Base-by-base conservation (phyloP, 495 filamentous ascomycete species). In the Daldinia grandis region DNA sequence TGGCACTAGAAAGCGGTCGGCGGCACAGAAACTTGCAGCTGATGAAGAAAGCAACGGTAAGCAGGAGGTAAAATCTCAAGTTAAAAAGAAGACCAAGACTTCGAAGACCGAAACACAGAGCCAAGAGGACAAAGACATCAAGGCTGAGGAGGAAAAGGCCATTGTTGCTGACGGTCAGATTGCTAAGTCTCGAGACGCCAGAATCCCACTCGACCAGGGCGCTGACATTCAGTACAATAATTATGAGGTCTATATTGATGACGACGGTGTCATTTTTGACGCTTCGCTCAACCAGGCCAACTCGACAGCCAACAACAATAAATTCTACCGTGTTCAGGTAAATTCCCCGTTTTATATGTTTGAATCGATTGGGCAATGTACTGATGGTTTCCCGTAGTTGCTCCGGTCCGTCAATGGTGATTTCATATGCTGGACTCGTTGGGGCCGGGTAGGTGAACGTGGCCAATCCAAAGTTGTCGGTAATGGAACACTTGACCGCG, bases 361-460 rank as follows among this genome's bases (percentile, higher is more conserved):
- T n/a, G 21, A 59, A 15, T 31, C 0, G 0, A 28, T 72, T 8
- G 64, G 76, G n/a, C 50, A 58, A 5, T 64, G 47, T 31, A 47
- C 35, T 63, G 64, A 75, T 15, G 0, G 42, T 53, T 15, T 72
- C 60, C 54, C 69, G 56, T 64, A 86, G 82, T 57, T 86, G 12
- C 58, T 85, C 28, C 70, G 72, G 1, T 73, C 72, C 55, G 24
- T 63, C 5, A 59, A 25, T 0, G 71, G 59, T 0, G 31, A 65
- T 9, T 91, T 82, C 78, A 67, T 79, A 21, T 84, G 85, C 5
- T 92, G 89, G 89, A 92, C 88, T 1, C 85, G 90, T 14, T 95
- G 90, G 91, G 93, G 93, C 10, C 86, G 93, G 15, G 92, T 95
- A 7, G 93, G 93, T 0, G 91, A 94, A 62, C 71, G 58, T 33